Percentiles rank a stretch among this genome's conserved stretches.
phyloP scores from a whole-genome alignment of 495 filamentous ascomycete genomes.

The Astrothelium subdiscretum region DNA sequence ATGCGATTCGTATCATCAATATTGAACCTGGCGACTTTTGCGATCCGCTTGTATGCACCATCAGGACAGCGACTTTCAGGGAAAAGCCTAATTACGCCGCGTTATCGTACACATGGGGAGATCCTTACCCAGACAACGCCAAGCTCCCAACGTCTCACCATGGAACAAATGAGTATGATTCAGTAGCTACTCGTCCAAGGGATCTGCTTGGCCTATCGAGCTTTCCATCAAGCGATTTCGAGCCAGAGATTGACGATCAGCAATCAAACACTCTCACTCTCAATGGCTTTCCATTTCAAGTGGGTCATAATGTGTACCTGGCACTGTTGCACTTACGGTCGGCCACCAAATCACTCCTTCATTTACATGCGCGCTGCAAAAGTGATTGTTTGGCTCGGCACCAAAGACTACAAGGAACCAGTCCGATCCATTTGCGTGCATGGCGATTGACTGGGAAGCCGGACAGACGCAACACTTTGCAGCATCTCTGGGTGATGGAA shows the following conservation, averaged over 20 bases:
- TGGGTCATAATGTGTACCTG: not conserved
- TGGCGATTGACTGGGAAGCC: not conserved
- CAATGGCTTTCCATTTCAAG: not conserved
- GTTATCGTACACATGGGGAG: not conserved
- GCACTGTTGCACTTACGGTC: not conserved
- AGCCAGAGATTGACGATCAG: not conserved
- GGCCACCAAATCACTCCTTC: not conserved
- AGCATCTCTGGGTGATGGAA: not conserved
- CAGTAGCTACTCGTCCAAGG: not conserved
- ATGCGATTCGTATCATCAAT: not conserved
- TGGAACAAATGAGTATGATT: not conserved
- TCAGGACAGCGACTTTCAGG: not conserved
- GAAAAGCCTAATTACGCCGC: not conserved
- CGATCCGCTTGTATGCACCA: not conserved
- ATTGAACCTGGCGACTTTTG: not conserved
- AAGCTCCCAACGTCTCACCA: not conserved
- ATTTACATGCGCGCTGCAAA: not conserved
- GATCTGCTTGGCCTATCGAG: not conserved
- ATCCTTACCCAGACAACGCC: not conserved
- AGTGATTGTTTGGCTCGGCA: not conserved
- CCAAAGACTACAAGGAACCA: not conserved
- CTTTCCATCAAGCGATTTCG: not conserved
- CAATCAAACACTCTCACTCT: not conserved
- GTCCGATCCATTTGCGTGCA: not conserved
- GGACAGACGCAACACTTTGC: not conserved